Evolutionary conservation across 129 eudicot genomes (phyloP).

Genomic region (Chrysanthemum seticuspe): DNA sequence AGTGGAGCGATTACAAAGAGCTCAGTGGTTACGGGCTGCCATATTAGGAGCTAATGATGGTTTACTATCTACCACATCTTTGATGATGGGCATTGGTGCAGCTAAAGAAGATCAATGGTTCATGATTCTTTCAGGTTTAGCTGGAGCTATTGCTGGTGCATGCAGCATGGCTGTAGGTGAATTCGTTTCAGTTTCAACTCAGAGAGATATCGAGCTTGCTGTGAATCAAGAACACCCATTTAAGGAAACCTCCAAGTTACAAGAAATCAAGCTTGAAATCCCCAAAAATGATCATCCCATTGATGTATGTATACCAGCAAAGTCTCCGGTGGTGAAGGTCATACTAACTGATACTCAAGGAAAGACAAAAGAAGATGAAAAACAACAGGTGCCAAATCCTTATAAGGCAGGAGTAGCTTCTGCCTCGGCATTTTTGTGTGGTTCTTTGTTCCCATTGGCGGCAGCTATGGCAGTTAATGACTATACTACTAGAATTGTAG

Average conservation of each 20-base stretch:
- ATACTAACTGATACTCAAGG: constrained; percentile 21
- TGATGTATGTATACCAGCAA: neutral
- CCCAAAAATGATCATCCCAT: constrained; percentile 1
- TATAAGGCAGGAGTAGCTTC: constrained; percentile 69
- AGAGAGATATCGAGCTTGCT: constrained; percentile 47
- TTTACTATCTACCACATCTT: constrained; percentile 56
- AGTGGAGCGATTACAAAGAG: constrained; percentile 37
- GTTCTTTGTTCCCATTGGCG: constrained; percentile 55
- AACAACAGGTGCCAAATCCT: constrained; percentile 48
- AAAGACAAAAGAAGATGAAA: constrained; percentile 13
- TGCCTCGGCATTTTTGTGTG: constrained; percentile 53
- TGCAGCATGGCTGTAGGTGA: constrained; percentile 71
- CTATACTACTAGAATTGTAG: constrained; percentile 33
- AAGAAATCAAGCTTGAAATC: constrained; percentile 38
- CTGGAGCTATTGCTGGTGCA: constrained; percentile 71
- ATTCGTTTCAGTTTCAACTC: constrained; percentile 65
- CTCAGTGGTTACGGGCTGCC: constrained; percentile 67
- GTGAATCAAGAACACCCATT: constrained; percentile 17
- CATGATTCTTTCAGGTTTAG: constrained; percentile 62
- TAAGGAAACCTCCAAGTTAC: constrained; percentile 10
- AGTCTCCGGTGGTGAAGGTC: constrained; percentile 39
- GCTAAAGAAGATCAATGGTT: constrained; percentile 56
- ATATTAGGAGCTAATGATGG: constrained; percentile 64
- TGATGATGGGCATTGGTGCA: constrained; percentile 68
- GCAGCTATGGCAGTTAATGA: constrained; percentile 39